These are phyloP conservation scores for Lenzites betulinus DNA, from an alignment of 768 basidiomycete genomes.

Conservation along the genomic window DNA sequence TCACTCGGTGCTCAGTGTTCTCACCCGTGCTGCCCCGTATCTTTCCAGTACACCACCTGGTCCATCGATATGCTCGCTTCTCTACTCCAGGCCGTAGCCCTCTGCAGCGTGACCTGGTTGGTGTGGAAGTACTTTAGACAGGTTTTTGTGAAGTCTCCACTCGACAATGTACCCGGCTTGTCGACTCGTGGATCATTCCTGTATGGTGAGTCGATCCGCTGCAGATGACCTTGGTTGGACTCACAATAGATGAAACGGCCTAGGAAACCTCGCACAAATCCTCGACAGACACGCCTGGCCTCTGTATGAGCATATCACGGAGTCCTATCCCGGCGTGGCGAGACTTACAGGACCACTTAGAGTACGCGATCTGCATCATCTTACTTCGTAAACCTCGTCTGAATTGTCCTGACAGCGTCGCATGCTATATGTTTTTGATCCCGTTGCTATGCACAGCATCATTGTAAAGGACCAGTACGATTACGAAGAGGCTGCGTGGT, in stretches of 20 bases:
- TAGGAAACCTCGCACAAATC: constrained; percentile 20
- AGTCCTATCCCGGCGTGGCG: constrained; percentile 44
- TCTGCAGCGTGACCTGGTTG: constrained; percentile 1
- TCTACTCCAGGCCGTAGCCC: neutral
- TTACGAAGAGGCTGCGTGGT: constrained; percentile 48
- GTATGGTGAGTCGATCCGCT: constrained; percentile 6
- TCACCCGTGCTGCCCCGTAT: neutral
- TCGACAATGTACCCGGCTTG: constrained; percentile 23
- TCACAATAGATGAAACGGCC: neutral
- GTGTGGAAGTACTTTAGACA: constrained; percentile 15
- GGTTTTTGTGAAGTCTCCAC: constrained; percentile 4
- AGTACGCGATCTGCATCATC: constrained; percentile 33
- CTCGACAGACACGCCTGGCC: constrained; percentile 13
- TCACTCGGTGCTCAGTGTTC: too few species aligned
- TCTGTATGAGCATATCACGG: constrained; percentile 15
- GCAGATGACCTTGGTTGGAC: neutral
- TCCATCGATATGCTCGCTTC: neutral
- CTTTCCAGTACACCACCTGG: neutral
- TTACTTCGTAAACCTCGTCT: too few species aligned
- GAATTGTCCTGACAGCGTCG: constrained; percentile 39
- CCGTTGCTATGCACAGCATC: constrained; percentile 49
- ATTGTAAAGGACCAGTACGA: constrained; percentile 49
- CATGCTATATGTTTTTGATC: constrained; percentile 52
- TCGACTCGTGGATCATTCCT: constrained; percentile 14
- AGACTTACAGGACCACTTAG: constrained; percentile 51